Percentiles rank a stretch among this genome's conserved stretches.
Conservation (phyloP, 306 rosid genomes). For the Fragaria iinumae region DNA sequence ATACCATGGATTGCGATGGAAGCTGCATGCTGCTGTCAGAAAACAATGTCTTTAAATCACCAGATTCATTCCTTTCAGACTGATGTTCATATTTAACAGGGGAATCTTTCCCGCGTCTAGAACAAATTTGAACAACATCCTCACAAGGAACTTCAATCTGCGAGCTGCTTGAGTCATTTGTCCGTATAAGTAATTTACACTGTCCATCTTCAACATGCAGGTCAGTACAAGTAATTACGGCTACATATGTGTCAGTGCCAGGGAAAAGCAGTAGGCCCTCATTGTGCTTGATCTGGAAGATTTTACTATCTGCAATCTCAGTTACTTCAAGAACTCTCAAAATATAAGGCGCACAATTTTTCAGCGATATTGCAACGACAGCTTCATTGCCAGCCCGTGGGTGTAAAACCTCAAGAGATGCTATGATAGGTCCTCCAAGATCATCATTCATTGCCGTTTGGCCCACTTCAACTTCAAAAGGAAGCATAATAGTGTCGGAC, state of each 20-base stretch:
- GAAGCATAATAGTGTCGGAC: conserved; percentile 68
- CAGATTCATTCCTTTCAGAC: conserved; percentile 34
- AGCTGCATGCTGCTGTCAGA: conserved; percentile 33
- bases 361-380: conserved; percentile 53
- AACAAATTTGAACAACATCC: conserved; percentile 56
- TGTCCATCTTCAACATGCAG: conserved; percentile 33
- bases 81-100: conserved; percentile 42
- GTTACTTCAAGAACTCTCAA: conserved; percentile 54
- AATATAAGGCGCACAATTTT: conserved; percentile 52
- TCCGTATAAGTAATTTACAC: conserved; percentile 62
- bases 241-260: conserved; percentile 66
- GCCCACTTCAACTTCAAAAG: conserved; percentile 71
- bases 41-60: conserved; percentile 35
- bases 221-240: conserved; percentile 59
- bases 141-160: conserved; percentile 68
- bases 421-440: conserved; percentile 44
- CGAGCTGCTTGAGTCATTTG: conserved; percentile 73
- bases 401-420: conserved; percentile 56
- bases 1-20: conserved; percentile 48
- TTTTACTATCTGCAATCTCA: conserved; percentile 48
- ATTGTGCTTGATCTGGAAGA: conserved; percentile 55
- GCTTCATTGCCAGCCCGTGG: conserved; percentile 45
- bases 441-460: conserved; percentile 31
- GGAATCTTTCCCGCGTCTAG: conserved; percentile 48
- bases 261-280: conserved; percentile 87